Evolutionary conservation across 306 rosid species (phyloP).

Genomic region (Fragaria iinumae): DNA sequence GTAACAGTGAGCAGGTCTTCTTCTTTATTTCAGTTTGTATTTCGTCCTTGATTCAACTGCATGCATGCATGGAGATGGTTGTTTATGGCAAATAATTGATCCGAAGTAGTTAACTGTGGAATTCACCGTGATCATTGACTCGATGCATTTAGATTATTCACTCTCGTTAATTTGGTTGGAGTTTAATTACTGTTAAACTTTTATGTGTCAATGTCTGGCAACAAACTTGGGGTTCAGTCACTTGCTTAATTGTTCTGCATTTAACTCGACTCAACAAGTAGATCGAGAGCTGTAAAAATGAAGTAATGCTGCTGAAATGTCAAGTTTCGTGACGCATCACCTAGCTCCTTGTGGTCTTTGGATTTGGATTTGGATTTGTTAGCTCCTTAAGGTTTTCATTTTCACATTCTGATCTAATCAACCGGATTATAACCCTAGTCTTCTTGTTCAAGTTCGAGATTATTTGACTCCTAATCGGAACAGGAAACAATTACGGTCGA

Average conservation of each 20-base stretch:
- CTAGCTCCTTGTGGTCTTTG: neutral
- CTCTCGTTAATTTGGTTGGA: neutral
- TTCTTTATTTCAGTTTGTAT: neutral
- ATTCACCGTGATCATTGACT: neutral
- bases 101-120: neutral
- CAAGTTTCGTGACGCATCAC: neutral
- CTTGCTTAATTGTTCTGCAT: neutral
- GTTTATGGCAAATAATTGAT: neutral
- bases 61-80: neutral
- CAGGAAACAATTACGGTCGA: neutral
- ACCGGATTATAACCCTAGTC: neutral
- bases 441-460: neutral
- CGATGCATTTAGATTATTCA: neutral
- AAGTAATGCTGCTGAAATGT: neutral
- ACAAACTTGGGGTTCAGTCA: too few species aligned
- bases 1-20: too few species aligned
- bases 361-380: too few species aligned
- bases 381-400: too few species aligned
- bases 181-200: too few species aligned
- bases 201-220: too few species aligned
- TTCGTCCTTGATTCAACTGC: neutral
- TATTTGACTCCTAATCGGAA: neutral
- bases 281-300: neutral
- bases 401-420: neutral
- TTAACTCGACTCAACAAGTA: neutral